These are phyloP conservation scores for Silene vulgaris DNA, from an alignment of 179 eudicot species.

Conservation along the genomic window DNA sequence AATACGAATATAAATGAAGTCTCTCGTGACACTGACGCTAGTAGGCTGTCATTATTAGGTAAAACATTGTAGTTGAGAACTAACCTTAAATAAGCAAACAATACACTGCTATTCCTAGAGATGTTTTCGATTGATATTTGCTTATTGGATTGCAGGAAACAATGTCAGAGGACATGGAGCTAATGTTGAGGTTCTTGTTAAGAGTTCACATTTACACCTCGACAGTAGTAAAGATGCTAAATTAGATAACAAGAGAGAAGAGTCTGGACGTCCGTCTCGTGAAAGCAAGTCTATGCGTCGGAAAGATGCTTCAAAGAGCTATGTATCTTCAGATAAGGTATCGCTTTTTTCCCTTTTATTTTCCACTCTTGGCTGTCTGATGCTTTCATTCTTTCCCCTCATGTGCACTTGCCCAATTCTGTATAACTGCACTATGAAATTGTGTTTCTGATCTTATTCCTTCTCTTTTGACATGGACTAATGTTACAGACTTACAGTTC, in stretches of 20 bases:
- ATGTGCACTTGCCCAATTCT: not conserved
- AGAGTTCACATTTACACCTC: conserved; percentile 25
- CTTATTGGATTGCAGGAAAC: conserved; percentile 24
- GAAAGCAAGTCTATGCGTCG: conserved; percentile 43
- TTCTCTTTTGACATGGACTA: too few relatives aligned
- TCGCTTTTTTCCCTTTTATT: conserved; percentile 6
- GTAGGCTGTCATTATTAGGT: conserved; percentile 1
- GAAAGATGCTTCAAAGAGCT: conserved; percentile 31
- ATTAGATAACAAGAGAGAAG: conserved; percentile 34
- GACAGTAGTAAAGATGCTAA: conserved; percentile 32
- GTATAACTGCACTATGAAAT: not conserved
- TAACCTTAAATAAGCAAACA: not conserved
- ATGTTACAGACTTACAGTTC: too few relatives aligned
- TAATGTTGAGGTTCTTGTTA: conserved; percentile 31
- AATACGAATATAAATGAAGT: too few relatives aligned
- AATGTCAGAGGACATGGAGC: conserved; percentile 28
- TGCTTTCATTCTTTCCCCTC: not conserved
- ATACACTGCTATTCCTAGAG: not conserved
- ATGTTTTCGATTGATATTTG: not conserved
- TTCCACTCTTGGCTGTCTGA: not conserved
- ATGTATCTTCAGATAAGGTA: conserved; percentile 46
- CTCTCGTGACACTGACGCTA: too few relatives aligned
- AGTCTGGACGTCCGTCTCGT: conserved; percentile 20
- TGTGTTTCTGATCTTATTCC: not conserved
- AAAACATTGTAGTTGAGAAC: not conserved